These are phyloP conservation scores for Candida dubliniensis DNA, from an alignment of 1,139 yeast genomes.

Conservation along the genomic window DNA sequence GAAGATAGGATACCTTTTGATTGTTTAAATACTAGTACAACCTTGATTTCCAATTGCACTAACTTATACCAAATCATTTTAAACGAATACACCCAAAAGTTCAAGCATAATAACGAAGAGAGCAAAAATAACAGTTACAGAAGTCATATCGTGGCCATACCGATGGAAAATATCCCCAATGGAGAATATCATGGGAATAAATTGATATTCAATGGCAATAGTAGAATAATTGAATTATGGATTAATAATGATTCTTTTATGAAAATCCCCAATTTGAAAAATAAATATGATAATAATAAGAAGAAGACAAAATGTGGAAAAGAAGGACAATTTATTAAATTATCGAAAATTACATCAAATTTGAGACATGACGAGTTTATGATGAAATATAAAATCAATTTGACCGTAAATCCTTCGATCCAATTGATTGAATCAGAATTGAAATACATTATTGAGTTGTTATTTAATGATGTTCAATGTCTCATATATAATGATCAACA, in stretches of 20 bases:
- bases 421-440: slow-evolving; percentile 6
- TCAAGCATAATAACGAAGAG: too few relatives aligned
- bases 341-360: too few relatives aligned
- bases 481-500: too few relatives aligned
- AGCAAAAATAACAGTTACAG: too few relatives aligned
- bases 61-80: too few relatives aligned
- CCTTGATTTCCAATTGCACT: too few relatives aligned
- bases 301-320: background rate
- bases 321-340: background rate
- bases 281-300: background rate
- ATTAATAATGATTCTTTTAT: background rate
- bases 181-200: background rate
- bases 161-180: background rate
- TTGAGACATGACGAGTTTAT: too few relatives aligned
- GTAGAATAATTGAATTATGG: background rate
- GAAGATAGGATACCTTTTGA: too few relatives aligned
- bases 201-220: background rate
- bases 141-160: background rate
- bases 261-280: slow-evolving; percentile 2
- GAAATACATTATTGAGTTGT: slow-evolving; percentile 8
- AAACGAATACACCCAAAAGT: too few relatives aligned
- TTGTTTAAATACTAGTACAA: too few relatives aligned
- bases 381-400: background rate
- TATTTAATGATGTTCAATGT: slow-evolving; percentile 3
- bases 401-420: background rate